These are phyloP conservation scores for Tubosaeta sp. DNA, from an alignment of 768 basidiomycete species.

Conservation along the genomic window DNA sequence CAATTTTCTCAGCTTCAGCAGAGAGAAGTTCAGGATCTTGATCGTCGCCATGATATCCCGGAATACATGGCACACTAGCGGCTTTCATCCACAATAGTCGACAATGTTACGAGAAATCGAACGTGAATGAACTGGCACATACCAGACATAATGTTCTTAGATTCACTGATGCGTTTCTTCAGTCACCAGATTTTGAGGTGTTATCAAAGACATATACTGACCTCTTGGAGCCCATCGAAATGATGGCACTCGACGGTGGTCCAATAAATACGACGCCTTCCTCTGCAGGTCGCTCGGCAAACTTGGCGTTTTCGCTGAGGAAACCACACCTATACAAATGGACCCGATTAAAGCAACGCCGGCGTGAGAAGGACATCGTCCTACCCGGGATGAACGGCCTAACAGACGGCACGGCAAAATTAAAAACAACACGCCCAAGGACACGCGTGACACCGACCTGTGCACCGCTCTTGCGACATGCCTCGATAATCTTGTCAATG, in stretches of 20 bases:
- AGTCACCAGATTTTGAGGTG: background rate
- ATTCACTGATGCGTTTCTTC: constrained; percentile 52
- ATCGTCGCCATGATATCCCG: constrained; percentile 85
- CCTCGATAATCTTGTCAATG: constrained; percentile 84
- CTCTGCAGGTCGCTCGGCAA: constrained; percentile 67
- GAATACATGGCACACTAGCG: constrained; percentile 89
- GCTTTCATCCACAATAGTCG: constrained; percentile 38
- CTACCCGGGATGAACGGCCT: constrained; percentile 94
- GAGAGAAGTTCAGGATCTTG: constrained; percentile 74
- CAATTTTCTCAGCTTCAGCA: constrained; percentile 66
- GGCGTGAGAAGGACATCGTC: constrained; percentile 1
- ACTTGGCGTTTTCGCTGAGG: constrained; percentile 85
- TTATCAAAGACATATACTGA: constrained; percentile 24
- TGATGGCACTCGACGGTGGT: constrained; percentile 81
- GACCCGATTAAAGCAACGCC: background rate
- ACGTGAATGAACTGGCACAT: constrained; percentile 17
- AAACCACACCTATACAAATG: constrained; percentile 68
- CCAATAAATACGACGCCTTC: constrained; percentile 89
- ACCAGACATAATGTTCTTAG: constrained; percentile 93
- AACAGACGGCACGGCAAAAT: background rate
- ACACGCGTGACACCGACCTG: constrained; percentile 48
- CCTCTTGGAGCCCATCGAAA: constrained; percentile 97
- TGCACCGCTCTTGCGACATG: constrained; percentile 77
- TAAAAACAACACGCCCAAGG: background rate
- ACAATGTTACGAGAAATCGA: background rate